These are phyloP conservation scores for Clarireedia sp. DNA, from an alignment of 2,329 filamentous ascomycete species.

Conservation along the genomic window DNA sequence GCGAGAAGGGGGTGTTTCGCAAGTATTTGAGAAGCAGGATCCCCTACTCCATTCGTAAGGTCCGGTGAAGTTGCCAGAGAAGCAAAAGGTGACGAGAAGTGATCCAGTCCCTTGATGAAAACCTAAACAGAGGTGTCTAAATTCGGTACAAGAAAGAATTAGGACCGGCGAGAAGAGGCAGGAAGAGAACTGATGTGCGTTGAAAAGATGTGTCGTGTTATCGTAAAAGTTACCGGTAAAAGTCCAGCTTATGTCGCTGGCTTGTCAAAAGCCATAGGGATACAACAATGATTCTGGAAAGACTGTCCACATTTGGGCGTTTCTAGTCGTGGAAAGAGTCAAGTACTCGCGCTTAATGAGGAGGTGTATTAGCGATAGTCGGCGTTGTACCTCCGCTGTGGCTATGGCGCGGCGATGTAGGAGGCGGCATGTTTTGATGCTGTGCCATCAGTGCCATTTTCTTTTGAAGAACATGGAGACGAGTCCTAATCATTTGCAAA, in stretches of 20 bases:
- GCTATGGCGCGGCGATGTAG: slow-evolving; percentile 24
- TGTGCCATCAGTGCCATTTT: slow-evolving; percentile 55
- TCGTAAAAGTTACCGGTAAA: background rate
- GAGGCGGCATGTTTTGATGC: slow-evolving; percentile 23
- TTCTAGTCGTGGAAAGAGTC: too few species aligned
- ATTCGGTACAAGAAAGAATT: background rate
- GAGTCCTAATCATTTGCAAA: slow-evolving; percentile 54
- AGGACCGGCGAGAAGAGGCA: background rate
- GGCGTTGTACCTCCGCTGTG: slow-evolving; percentile 29
- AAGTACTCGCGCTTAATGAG: slow-evolving; percentile 14
- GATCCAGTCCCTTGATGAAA: too few species aligned
- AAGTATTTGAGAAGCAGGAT: background rate
- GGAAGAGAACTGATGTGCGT: slow-evolving; percentile 1
- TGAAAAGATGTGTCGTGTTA: background rate
- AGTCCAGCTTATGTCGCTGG: slow-evolving; percentile 2
- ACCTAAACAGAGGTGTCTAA: too few species aligned
- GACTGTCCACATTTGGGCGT: too few species aligned
- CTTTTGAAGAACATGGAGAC: slow-evolving; percentile 48
- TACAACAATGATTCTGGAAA: too few species aligned
- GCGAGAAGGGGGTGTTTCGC: background rate
- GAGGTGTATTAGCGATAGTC: slow-evolving; percentile 27
- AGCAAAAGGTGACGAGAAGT: too few species aligned
- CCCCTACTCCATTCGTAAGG: background rate
- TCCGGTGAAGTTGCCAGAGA: too few species aligned
- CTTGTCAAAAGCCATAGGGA: background rate